phyloP scores from a whole-genome alignment of 768 basidiomycete species.

The Lactarius sanguifluus region DNA sequence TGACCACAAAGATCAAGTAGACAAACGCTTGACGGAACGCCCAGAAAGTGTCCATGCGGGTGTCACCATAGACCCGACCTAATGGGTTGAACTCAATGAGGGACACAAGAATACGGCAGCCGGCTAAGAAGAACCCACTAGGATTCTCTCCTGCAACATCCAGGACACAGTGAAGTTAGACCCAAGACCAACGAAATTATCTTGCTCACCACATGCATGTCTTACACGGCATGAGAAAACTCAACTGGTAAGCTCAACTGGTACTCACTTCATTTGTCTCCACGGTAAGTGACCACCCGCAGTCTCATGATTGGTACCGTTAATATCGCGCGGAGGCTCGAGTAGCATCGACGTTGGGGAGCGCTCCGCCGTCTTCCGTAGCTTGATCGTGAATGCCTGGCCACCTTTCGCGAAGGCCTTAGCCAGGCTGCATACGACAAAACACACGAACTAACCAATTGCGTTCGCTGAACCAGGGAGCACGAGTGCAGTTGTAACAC shows the following conservation, averaged over 20 bases:
- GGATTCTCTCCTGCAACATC: constrained; percentile 57
- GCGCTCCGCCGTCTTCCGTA: constrained; percentile 67
- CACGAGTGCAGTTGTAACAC: constrained; percentile 74
- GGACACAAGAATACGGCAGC: constrained; percentile 4
- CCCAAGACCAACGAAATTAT: neutral
- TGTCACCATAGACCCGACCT: constrained; percentile 33
- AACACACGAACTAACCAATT: constrained; percentile 11
- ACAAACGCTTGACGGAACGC: constrained; percentile 58
- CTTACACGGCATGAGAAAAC: constrained; percentile 35
- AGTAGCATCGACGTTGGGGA: constrained; percentile 73
- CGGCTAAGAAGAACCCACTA: constrained; percentile 29
- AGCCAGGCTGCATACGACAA: neutral
- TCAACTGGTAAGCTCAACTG: neutral
- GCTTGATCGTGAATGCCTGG: constrained; percentile 77
- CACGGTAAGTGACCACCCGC: constrained; percentile 51
- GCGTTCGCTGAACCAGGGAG: constrained; percentile 65
- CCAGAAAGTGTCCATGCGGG: constrained; percentile 72
- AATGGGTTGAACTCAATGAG: neutral
- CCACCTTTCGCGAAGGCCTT: constrained; percentile 48
- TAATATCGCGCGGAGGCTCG: constrained; percentile 68
- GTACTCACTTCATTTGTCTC: constrained; percentile 73
- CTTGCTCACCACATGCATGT: constrained; percentile 55
- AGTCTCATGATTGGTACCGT: constrained; percentile 48
- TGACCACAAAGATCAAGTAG: constrained; percentile 41
- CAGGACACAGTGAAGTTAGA: constrained; percentile 9